These are phyloP conservation scores for Orbilia javanica DNA, from an alignment of 2,329 filamentous ascomycete genomes.

Conservation along the genomic window DNA sequence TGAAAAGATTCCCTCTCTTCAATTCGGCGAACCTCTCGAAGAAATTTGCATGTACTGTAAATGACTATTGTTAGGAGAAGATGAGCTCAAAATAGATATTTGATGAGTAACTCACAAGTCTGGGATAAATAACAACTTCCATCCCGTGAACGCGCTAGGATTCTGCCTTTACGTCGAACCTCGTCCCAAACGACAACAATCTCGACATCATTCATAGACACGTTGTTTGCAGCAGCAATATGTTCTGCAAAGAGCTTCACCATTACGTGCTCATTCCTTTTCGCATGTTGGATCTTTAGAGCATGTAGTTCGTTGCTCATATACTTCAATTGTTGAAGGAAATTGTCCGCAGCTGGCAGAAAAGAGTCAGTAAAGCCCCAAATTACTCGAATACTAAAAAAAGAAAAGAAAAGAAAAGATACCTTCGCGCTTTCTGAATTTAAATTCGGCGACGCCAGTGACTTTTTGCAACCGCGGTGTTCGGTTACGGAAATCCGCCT, in stretches of 20 bases:
- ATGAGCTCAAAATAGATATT: background rate
- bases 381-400: background rate
- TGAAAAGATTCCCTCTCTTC: slow-evolving; percentile 49
- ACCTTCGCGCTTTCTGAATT: slow-evolving; percentile 42
- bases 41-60: slow-evolving; percentile 40
- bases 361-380: background rate
- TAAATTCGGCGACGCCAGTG: slow-evolving; percentile 40
- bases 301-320: slow-evolving; percentile 53
- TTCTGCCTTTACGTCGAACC: slow-evolving; percentile 44
- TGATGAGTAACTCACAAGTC: slow-evolving; percentile 17
- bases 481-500: slow-evolving; percentile 34
- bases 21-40: slow-evolving; percentile 53
- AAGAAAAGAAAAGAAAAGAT: background rate
- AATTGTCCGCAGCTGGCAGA: slow-evolving; percentile 43
- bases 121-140: slow-evolving; percentile 52
- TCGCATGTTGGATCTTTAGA: slow-evolving; percentile 53
- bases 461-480: slow-evolving; percentile 23
- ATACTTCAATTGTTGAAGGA: slow-evolving; percentile 42
- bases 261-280: slow-evolving; percentile 53
- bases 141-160: slow-evolving; percentile 45
- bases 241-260: slow-evolving; percentile 55
- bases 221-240: slow-evolving; percentile 47
- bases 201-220: slow-evolving; percentile 49
- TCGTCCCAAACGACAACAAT: slow-evolving; percentile 54
- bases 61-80: background rate